Base-by-base conservation (phyloP, 2,329 filamentous ascomycete genomes). In the Plectosphaerella sp. region DNA sequence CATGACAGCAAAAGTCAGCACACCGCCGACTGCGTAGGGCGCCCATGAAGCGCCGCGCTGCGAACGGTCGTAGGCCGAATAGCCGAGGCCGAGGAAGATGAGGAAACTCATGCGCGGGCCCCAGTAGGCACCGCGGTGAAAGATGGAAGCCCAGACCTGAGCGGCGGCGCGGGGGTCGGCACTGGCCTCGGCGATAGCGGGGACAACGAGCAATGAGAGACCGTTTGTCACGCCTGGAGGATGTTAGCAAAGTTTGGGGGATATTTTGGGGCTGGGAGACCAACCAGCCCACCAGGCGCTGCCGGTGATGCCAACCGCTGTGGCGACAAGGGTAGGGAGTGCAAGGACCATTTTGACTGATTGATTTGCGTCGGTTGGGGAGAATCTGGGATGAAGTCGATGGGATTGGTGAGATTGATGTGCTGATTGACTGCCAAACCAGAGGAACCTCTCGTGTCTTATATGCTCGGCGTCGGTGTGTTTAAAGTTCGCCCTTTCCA, bases 61-160 rank as follows among this genome's bases (percentile, higher is more conserved):
- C 25, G 53, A 53, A 3, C 63, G 60, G 28, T 67, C 59, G 42
- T 71, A 74, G 9, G 72, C 67, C 7, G 65, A 65, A 49, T 69
- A 69, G 48, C 62, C 54, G 54, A 72, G 72, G 5, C 64, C 63
- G 1, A 64, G 56, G n/a, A 66, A 62, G 9, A 66, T 63, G 41
- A 60, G 57, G 50, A 54, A 56, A 10, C 67, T 69, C 22, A 70
- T 49, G 48, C 65, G 68, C 42, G 72, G 73, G 61, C 73, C 72
- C 24, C 65, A 52, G 49, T 59, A 57, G 16, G 66, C 58, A 47
- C 72, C 72, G n/a, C 62, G 64, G 45, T 58, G 59, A 61, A 65
- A 75, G 16, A 73, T 52, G 47, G 61, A 58, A 25, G 66, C 64
- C 73, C 73, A 75, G 47, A 68, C 59, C 33, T 58, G 60, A 3